phyloP scores from a whole-genome alignment of 2,329 filamentous ascomycete genomes.

The Dothistroma septosporum region DNA sequence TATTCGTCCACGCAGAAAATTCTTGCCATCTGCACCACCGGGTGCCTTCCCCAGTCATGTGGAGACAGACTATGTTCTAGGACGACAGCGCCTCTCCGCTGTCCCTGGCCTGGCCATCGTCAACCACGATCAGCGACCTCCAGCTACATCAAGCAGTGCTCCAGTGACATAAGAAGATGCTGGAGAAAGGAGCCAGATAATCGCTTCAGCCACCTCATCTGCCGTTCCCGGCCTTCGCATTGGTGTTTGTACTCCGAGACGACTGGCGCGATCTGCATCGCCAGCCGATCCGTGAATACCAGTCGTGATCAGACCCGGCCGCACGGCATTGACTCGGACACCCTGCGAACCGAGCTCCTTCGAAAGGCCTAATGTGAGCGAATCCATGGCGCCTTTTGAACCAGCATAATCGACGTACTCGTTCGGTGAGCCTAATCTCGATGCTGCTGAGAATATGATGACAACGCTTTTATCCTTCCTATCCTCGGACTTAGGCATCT shows the following conservation, averaged over 20 bases:
- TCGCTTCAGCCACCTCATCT: constrained; percentile 29
- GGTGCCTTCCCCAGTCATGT: too few relatives aligned
- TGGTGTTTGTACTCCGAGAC: constrained; percentile 26
- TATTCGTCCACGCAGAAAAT: too few relatives aligned
- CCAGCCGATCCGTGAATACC: constrained; percentile 27
- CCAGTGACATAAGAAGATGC: constrained; percentile 23
- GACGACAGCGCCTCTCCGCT: too few relatives aligned
- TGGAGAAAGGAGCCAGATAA: constrained; percentile 26
- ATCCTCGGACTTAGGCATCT: constrained; percentile 16
- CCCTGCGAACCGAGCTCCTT: constrained; percentile 27
- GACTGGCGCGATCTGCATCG: constrained; percentile 21
- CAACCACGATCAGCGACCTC: constrained; percentile 21
- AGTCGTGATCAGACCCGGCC: constrained; percentile 29
- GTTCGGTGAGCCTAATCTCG: constrained; percentile 26
- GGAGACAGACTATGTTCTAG: too few relatives aligned
- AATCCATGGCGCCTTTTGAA: constrained; percentile 30
- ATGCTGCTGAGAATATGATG: constrained; percentile 27
- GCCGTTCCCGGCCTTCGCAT: constrained; percentile 26
- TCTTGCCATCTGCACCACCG: too few relatives aligned
- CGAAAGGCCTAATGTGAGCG: constrained; percentile 24
- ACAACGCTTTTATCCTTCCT: constrained; percentile 23
- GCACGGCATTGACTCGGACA: constrained; percentile 27
- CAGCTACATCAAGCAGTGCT: constrained; percentile 22
- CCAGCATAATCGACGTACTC: constrained; percentile 31
- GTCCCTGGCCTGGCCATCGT: too few relatives aligned